Conservation (phyloP, 2,329 filamentous ascomycete species). For the Hypoxylon sp. region DNA sequence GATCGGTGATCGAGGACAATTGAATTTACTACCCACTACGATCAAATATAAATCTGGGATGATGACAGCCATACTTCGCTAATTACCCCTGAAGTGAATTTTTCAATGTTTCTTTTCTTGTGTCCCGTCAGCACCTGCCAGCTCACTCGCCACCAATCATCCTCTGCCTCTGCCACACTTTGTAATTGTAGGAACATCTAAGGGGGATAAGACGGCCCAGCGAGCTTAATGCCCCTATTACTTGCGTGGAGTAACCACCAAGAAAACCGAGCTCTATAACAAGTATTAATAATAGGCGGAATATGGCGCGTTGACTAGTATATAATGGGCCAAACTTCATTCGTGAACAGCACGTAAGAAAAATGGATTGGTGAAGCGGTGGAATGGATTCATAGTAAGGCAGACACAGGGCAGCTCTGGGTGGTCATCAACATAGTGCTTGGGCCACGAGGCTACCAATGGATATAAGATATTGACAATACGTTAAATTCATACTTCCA, state of each 20-base stretch:
- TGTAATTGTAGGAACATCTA: background rate
- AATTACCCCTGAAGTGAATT: background rate
- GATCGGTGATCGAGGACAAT: background rate
- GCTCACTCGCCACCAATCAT: background rate
- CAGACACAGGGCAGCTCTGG: background rate
- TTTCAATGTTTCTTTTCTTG: background rate
- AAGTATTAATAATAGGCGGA: background rate
- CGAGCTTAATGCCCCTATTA: background rate
- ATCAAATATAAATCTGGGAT: background rate
- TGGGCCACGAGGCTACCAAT: background rate
- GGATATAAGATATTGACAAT: background rate
- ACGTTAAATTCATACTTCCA: background rate
- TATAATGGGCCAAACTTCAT: background rate
- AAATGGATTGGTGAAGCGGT: background rate
- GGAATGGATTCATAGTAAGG: background rate
- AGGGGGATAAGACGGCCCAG: background rate
- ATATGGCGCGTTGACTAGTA: background rate
- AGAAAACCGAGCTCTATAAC: background rate
- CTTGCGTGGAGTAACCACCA: background rate
- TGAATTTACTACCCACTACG: background rate
- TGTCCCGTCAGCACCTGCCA: background rate
- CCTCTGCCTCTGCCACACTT: background rate
- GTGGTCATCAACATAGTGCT: background rate
- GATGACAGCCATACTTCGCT: background rate
- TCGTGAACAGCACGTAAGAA: background rate